Base-by-base conservation (phyloP, 495 filamentous ascomycete genomes). In the Thermochaetoides thermophila region DNA sequence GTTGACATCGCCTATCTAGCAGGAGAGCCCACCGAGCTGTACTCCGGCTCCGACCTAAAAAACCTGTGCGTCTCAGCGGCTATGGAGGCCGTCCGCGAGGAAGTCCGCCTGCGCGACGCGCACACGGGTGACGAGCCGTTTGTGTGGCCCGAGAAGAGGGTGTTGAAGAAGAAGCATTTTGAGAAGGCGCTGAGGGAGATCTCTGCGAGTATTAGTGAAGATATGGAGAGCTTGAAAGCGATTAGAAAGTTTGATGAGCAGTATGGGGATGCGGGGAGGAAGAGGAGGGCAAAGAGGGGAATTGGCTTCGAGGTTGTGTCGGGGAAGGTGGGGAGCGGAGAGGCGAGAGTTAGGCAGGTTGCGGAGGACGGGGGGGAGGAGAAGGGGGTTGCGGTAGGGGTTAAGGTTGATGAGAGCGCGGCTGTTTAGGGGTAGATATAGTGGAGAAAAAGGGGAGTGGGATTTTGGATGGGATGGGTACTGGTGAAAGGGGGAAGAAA, bases 201-300 rank as follows among this genome's bases (percentile, higher is more conserved):
- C 48, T 78, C 74, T 38, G 87, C 91, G 0, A 92, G 82, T 41
- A 86, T 94, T 38, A 84, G 76, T 39, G 89, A 95, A 53, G 89
- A 97, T 43, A 97, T 95, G 89, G 67, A 76, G 22, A 80, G 70
- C 21, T 59, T 97, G 34, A 67, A 69, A 34, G 82, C 82, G 15
- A 93, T 97, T 41, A 64, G 80, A 32, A 92, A 94, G 60, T 97
- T 96, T 53, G 91, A 97, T 50, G 83, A 91, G 60, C 82, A 86
- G 50, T 97, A 81, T 56, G 89, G 89, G 14, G 86, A 95, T 59
- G 71, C 79, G n/a, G 82, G 75, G 32, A 72, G 75, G 5, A 69
- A 69, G 45, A 68, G 69, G 45, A 76, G 74, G 60, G 81, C 73
- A 56, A 66, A 55, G 45, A 53, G 51, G 28, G 57, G 55, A 0